A percentile compares a stretch with the other conserved stretches of the same genome.
Evolutionary conservation across 805 yeast genomes (phyloP).

Genomic region (Candida corydali): DNA sequence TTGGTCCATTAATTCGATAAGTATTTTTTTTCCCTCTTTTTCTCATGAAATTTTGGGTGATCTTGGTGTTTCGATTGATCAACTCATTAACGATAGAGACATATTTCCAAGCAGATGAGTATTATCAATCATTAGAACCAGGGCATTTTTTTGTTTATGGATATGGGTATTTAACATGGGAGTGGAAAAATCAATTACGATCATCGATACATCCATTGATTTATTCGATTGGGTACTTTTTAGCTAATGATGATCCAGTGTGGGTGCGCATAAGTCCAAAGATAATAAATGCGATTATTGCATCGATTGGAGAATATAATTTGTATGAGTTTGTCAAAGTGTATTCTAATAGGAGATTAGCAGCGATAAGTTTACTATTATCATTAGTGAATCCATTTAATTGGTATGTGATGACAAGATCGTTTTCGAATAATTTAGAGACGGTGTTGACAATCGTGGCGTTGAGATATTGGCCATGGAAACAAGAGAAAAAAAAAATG

Average conservation of each 20-base stretch:
- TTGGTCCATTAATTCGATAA: background rate
- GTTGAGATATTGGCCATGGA: constrained; percentile 71
- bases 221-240: constrained; percentile 44
- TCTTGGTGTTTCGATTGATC: constrained; percentile 23
- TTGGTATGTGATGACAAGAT: constrained; percentile 74
- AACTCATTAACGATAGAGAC: constrained; percentile 66
- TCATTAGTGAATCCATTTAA: constrained; percentile 71
- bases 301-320: constrained; percentile 68
- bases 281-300: constrained; percentile 61
- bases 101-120: constrained; percentile 95
- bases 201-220: constrained; percentile 77
- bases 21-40: background rate
- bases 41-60: background rate
- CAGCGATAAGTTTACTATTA: constrained; percentile 42
- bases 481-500: constrained; percentile 16
- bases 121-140: constrained; percentile 88
- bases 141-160: constrained; percentile 76
- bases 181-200: constrained; percentile 75
- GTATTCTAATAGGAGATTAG: constrained; percentile 30
- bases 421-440: constrained; percentile 84
- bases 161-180: constrained; percentile 90
- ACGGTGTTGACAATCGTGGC: constrained; percentile 65
- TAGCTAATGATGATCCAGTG: constrained; percentile 21
- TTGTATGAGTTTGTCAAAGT: constrained; percentile 44
- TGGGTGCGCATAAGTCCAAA: constrained; percentile 57